Evolutionary conservation across 768 basidiomycete species (phyloP).

Genomic region (Boletus insuetus): DNA sequence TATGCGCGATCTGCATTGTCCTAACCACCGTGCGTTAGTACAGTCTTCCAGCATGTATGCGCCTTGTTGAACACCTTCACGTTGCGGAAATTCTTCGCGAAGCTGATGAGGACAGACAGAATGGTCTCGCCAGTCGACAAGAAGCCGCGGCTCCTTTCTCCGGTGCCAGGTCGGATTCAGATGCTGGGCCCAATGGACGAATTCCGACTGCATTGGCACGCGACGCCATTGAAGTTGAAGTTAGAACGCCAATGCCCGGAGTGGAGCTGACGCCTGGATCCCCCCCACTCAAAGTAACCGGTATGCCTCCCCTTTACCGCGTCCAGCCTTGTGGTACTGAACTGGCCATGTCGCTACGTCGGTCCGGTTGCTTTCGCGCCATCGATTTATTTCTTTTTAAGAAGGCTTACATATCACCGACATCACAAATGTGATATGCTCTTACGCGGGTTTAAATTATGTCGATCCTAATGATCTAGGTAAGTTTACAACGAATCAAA

Average conservation of each 20-base stretch:
- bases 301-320: slow-evolving; percentile 1
- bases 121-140: slow-evolving; percentile 44
- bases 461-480: slow-evolving; percentile 21
- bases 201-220: background rate
- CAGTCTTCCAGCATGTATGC: slow-evolving; percentile 71
- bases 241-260: background rate
- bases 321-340: background rate
- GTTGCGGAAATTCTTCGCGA: slow-evolving; percentile 67
- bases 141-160: background rate
- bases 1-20: slow-evolving; percentile 7
- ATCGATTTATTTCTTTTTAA: background rate
- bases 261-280: background rate
- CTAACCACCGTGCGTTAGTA: slow-evolving; percentile 42
- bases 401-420: slow-evolving; percentile 22
- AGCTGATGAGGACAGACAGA: slow-evolving; percentile 42
- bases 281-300: background rate
- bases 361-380: background rate
- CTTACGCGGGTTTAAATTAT: slow-evolving; percentile 16
- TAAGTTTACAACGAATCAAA: background rate
- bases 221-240: background rate
- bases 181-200: background rate
- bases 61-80: slow-evolving; percentile 70
- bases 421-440: slow-evolving; percentile 21
- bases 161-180: background rate
- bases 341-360: background rate